Conservation (phyloP, 2,329 filamentous ascomycete genomes). For the Macrophomina phaseolina region DNA sequence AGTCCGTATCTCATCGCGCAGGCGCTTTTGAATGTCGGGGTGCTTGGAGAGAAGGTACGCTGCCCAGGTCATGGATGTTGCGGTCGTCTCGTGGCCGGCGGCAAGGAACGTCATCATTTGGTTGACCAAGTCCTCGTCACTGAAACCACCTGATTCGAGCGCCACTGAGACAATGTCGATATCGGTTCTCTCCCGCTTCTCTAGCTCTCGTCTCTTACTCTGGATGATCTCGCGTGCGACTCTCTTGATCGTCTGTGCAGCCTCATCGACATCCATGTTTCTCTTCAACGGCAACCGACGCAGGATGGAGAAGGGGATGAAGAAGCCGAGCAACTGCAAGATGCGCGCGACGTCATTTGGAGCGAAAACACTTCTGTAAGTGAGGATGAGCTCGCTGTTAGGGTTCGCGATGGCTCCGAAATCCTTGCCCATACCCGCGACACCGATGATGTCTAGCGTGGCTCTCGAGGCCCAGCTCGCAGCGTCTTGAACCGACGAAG, state of each 20-base stretch:
- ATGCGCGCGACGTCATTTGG: constrained; percentile 57
- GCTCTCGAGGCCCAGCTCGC: constrained; percentile 56
- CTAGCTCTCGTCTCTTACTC: constrained; percentile 68
- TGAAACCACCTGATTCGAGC: constrained; percentile 75
- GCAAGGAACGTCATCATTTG: constrained; percentile 91
- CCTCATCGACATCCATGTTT: constrained; percentile 58
- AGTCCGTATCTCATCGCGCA: constrained; percentile 58
- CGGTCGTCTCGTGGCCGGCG: constrained; percentile 67
- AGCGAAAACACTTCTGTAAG: constrained; percentile 58
- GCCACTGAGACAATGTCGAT: constrained; percentile 83
- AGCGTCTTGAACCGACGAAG: constrained; percentile 49
- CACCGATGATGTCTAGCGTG: constrained; percentile 64
- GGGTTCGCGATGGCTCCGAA: constrained; percentile 59
- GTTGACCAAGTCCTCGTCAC: constrained; percentile 79
- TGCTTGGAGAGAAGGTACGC: constrained; percentile 59
- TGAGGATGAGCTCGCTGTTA: constrained; percentile 58
- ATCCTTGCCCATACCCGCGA: constrained; percentile 62
- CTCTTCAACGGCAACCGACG: constrained; percentile 69
- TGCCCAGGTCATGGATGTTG: constrained; percentile 60
- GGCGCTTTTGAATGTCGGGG: constrained; percentile 53
- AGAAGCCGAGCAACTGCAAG: constrained; percentile 63
- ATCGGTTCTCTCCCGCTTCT: constrained; percentile 55
- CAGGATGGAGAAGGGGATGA: constrained; percentile 69
- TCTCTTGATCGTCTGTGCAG: constrained; percentile 54
- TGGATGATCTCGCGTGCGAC: constrained; percentile 72